Evolutionary conservation across 2,329 filamentous ascomycete species (phyloP).

Genomic region (Ceratocystis destructans): DNA sequence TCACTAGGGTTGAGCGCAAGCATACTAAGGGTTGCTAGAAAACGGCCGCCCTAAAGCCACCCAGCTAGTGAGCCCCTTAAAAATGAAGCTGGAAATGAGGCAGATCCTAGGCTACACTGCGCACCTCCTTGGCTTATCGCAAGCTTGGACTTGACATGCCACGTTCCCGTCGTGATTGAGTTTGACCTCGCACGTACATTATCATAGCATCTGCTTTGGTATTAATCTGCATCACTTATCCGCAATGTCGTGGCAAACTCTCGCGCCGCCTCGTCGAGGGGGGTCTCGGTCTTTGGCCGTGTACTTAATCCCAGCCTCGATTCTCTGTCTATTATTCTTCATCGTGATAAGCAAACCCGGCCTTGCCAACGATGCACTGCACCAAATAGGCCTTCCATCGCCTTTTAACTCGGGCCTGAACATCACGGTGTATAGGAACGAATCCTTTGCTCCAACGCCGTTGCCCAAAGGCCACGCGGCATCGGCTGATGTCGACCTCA

Average conservation of each 20-base stretch:
- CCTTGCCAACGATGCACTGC: slow-evolving; percentile 2
- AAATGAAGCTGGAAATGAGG: not conserved
- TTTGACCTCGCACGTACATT: not conserved
- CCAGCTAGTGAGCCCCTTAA: not conserved
- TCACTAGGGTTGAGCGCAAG: too few relatives aligned
- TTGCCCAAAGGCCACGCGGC: slow-evolving; percentile 27
- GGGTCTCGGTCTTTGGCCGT: not conserved
- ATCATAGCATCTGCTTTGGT: not conserved
- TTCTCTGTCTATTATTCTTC: slow-evolving; percentile 15
- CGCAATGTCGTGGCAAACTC: slow-evolving; percentile 16
- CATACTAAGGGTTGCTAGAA: too few relatives aligned
- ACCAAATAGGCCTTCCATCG: slow-evolving; percentile 10
- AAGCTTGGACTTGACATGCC: not conserved
- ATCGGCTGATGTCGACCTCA: slow-evolving; percentile 26
- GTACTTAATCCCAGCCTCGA: slow-evolving; percentile 11
- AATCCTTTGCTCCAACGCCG: slow-evolving; percentile 26
- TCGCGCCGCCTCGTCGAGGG: slow-evolving; percentile 11
- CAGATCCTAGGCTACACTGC: not conserved
- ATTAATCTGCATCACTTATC: not conserved
- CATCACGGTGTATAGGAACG: slow-evolving; percentile 26
- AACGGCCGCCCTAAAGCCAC: not conserved
- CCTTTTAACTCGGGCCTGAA: slow-evolving; percentile 23
- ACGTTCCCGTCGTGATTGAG: not conserved
- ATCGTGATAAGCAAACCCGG: slow-evolving; percentile 11
- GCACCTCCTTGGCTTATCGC: not conserved